Evolutionary conservation across 169 alveolate genomes (phyloP).

Genomic region (Theileria sp.): DNA sequence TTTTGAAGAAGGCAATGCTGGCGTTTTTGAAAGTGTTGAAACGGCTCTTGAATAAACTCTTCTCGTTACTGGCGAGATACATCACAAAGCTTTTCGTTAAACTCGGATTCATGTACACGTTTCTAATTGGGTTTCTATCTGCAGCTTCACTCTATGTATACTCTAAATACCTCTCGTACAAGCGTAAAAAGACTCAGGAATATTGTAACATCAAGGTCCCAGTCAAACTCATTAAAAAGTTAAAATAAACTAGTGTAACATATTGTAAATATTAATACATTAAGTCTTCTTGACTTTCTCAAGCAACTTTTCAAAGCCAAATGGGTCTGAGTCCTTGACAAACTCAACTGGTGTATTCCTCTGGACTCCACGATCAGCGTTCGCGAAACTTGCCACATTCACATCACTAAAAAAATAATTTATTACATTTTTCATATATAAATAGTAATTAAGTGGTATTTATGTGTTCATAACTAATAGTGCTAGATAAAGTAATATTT

Average conservation of each 20-base stretch:
- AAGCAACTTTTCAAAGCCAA: conserved; percentile 83
- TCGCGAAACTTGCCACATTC: conserved; percentile 79
- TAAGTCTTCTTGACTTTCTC: conserved; percentile 81
- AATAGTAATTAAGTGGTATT: conserved; percentile 40
- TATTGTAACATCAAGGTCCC: background rate
- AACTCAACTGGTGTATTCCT: conserved; percentile 86
- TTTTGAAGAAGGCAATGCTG: background rate
- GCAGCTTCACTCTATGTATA: background rate
- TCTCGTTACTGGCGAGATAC: background rate
- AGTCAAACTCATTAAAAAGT: background rate
- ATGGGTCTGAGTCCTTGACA: conserved; percentile 85
- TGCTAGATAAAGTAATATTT: background rate
- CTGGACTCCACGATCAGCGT: conserved; percentile 63
- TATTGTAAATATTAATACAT: background rate
- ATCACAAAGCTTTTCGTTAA: background rate
- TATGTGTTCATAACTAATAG: background rate
- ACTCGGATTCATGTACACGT: background rate
- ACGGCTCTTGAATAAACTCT: background rate
- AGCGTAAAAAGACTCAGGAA: background rate
- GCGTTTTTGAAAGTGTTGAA: background rate
- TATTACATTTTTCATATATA: background rate
- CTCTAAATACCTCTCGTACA: background rate
- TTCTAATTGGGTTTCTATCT: background rate
- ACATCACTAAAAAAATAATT: conserved; percentile 42
- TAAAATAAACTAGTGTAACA: background rate